Base-by-base conservation (phyloP, 768 basidiomycete genomes). In the Hericium rajendrae region DNA sequence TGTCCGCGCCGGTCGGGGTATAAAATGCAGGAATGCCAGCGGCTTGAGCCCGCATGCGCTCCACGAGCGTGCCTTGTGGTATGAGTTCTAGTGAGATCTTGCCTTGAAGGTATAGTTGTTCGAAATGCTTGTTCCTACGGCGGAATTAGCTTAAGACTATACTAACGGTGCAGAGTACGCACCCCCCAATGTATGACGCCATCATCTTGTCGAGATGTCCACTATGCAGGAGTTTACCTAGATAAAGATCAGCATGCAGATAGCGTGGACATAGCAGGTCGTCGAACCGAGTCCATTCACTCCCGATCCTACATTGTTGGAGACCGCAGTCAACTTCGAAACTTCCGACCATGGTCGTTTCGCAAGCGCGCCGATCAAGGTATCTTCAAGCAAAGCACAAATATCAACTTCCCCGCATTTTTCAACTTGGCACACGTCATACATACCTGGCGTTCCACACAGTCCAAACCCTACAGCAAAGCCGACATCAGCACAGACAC, bases 21-120 rank as follows among this genome's bases (percentile, higher is more conserved):
- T 77, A 94, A 76, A 97, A 93, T n/a, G 87, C 91, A 16, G 93
- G 92, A 59, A 93, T 91, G 53, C 93, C 93, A 11, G 91, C 88
- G 9, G 91, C 92, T 57, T 91, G 88, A 6, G 93, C 88, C 38
- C 92, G 86, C 59, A 94, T 76, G 57, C 92, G 85, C 67, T 94
- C 93, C 15, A 86, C 84, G 48, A 97, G 82, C 13, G 91, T 94
- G 10, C 92, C 93, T 72, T 97, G 93, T 3, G 94, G 93, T 26
- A 91, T 89, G 20, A 95, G 84, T 65, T 95, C 93, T 38, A 94
- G 73, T 9, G 86, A 84, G 58, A 95, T 85, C 61, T 85, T 72
- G 55, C 93, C 93, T 12, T 79, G 77, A 53, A 95, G 81, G 71
- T 91, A 97, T 58, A 86, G 73, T 12, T 78, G 70, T 71, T 94